Base-by-base conservation (phyloP, 1,139 yeast species). In the Candida pseudoviswanathii region DNA sequence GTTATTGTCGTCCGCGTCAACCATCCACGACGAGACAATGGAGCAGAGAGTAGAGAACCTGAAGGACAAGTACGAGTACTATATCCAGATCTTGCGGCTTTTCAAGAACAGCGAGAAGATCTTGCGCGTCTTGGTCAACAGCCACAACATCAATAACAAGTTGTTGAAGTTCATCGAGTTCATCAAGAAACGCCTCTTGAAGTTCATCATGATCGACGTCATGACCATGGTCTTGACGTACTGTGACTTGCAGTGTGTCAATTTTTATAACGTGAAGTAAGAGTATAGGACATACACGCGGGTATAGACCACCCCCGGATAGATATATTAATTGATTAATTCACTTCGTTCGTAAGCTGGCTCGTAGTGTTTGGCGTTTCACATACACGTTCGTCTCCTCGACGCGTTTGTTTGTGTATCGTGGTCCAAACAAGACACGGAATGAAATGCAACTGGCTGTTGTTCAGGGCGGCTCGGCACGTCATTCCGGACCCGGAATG, bases 171-270 rank as follows among this genome's bases (percentile, higher is more conserved):
- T 72, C 34, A 57, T 74, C 51, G 77, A 73, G 39, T 76, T 75
- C 52, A 62, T 76, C 47, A 71, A 71, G 52, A 62, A 66, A 49
- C 63, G 60, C 50, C 64, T 75, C 16, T 65, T 75, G 54, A 70
- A 67, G 52, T 72, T 75, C 51, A 65, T 76, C 24, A 65, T 74
- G 34, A 65, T 74, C 39, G 81, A 76, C 58, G 57, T 68, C 3
- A 63, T 68, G 43, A 71, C 65, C 39, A 73, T 76, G 77, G 59
- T 74, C 30, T 56, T 70, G 40, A 68, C 64, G 40, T 74, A 73
- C 55, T 70, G 70, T 29, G 69, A 70, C 50, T 59, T 57, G 52
- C 61, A 55, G 59, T 48, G 73, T 42, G 52, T 45, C 9, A 46
- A 48, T 44, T 48, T 45, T 41, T 39, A 45, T 34, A 43, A 43